Evolutionary conservation across 257 asterid genomes (phyloP).

Genomic region (Dorcoceras hygrometricum): DNA sequence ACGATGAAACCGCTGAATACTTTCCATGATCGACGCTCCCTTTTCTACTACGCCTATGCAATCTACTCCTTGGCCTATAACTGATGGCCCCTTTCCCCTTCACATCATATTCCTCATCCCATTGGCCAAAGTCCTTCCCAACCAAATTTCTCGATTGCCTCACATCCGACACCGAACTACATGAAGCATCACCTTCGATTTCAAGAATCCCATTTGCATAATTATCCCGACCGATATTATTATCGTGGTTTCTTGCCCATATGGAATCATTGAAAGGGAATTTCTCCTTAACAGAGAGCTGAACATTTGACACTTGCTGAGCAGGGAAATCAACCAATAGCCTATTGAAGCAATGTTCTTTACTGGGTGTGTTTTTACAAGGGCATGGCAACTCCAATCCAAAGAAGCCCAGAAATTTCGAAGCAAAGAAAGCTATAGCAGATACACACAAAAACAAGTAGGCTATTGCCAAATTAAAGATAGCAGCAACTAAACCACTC

Average conservation of each 20-base stretch:
- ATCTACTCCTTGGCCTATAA: slow-evolving; percentile 46
- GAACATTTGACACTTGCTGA: slow-evolving; percentile 56
- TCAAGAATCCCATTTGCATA: slow-evolving; percentile 43
- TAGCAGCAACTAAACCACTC: slow-evolving; percentile 67
- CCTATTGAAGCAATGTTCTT: slow-evolving; percentile 46
- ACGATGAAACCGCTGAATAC: slow-evolving; percentile 38
- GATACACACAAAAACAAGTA: slow-evolving; percentile 74
- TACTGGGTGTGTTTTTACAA: slow-evolving; percentile 43
- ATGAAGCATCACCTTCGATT: slow-evolving; percentile 59
- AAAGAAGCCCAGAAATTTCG: slow-evolving; percentile 61
- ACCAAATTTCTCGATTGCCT: slow-evolving; percentile 31
- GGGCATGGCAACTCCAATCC: slow-evolving; percentile 79
- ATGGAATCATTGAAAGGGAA: slow-evolving; percentile 54
- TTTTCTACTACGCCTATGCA: slow-evolving; percentile 35
- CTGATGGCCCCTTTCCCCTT: slow-evolving; percentile 60
- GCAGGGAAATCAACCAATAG: slow-evolving; percentile 61
- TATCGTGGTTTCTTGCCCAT: slow-evolving; percentile 25
- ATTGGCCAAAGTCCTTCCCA: slow-evolving; percentile 26
- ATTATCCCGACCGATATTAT: slow-evolving; percentile 19
- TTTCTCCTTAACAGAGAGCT: slow-evolving; percentile 46
- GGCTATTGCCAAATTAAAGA: slow-evolving; percentile 79
- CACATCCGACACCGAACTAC: slow-evolving; percentile 53
- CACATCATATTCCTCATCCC: slow-evolving; percentile 45
- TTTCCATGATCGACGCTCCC: slow-evolving; percentile 35
- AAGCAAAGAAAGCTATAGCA: slow-evolving; percentile 51